These are phyloP conservation scores for Geopyxis carbonaria DNA, from an alignment of 495 filamentous ascomycete genomes.

Conservation along the genomic window DNA sequence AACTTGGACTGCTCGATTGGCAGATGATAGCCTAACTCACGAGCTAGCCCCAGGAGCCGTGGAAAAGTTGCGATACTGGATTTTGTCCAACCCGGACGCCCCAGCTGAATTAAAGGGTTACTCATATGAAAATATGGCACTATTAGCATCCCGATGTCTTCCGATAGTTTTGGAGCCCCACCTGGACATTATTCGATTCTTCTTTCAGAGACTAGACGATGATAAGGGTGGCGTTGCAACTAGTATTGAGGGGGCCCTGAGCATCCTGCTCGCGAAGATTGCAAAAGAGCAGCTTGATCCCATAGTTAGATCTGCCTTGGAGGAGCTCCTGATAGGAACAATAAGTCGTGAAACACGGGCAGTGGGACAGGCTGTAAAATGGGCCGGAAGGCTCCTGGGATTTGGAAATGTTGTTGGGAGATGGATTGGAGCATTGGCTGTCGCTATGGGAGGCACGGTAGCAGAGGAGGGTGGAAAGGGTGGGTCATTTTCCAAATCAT, in stretches of 20 bases:
- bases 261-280: conserved; percentile 48
- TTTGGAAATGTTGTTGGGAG: conserved; percentile 62
- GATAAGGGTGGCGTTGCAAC: conserved; percentile 63
- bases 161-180: conserved; percentile 36
- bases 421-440: conserved; percentile 73
- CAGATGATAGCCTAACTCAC: conserved; percentile 39
- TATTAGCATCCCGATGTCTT: conserved; percentile 44
- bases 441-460: conserved; percentile 59
- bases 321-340: conserved; percentile 48
- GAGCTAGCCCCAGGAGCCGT: conserved; percentile 55
- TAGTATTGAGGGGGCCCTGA: conserved; percentile 76
- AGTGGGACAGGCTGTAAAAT: conserved; percentile 67
- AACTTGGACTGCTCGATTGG: conserved; percentile 70
- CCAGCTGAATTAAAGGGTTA: conserved; percentile 41
- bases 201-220: conserved; percentile 57
- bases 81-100: conserved; percentile 35
- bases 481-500: neutral
- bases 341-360: conserved; percentile 41
- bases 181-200: conserved; percentile 39
- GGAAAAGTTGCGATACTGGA: conserved; percentile 45
- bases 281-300: conserved; percentile 24
- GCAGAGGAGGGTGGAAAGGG: conserved; percentile 82
- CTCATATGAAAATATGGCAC: conserved; percentile 72
- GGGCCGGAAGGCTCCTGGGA: conserved; percentile 75
- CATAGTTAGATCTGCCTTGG: conserved; percentile 26